A percentile compares a stretch with the other conserved stretches of the same genome.
These are phyloP conservation scores for Dactylellina cionopaga DNA, from an alignment of 2,329 filamentous ascomycete species.

Conservation along the genomic window DNA sequence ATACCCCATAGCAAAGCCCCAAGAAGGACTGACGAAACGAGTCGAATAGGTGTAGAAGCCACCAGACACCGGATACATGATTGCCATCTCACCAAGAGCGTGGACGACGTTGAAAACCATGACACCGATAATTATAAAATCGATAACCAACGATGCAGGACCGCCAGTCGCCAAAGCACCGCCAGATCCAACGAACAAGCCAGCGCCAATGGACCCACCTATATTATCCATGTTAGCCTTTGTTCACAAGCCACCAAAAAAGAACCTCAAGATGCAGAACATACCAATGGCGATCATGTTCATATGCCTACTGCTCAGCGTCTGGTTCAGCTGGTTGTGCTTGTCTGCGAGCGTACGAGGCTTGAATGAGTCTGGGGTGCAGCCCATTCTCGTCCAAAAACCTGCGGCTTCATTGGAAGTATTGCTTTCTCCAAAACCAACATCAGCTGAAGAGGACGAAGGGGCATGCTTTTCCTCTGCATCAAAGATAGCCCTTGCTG, in stretches of 20 bases:
- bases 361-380: constrained; percentile 61
- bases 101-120: constrained; percentile 71
- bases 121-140: constrained; percentile 68
- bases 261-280: constrained; percentile 71
- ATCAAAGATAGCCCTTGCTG: constrained; percentile 20
- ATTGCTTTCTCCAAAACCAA: constrained; percentile 1
- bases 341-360: constrained; percentile 56
- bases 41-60: constrained; percentile 70
- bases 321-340: constrained; percentile 62
- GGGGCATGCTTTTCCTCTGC: constrained; percentile 17
- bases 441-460: neutral
- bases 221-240: constrained; percentile 60
- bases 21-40: constrained; percentile 70
- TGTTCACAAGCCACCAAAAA: constrained; percentile 67
- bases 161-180: constrained; percentile 66
- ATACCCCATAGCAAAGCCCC: constrained; percentile 67
- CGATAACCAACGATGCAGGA: constrained; percentile 54
- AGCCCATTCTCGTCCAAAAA: constrained; percentile 61
- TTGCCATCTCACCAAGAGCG: constrained; percentile 70
- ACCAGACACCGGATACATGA: constrained; percentile 71
- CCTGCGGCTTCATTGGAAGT: constrained; percentile 55
- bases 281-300: constrained; percentile 73
- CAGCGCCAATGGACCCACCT: constrained; percentile 71
- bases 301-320: constrained; percentile 69
- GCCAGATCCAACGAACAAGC: constrained; percentile 72